phyloP scores from a whole-genome alignment of 352 stramenopile species.

The Phytophthora ramorum region DNA sequence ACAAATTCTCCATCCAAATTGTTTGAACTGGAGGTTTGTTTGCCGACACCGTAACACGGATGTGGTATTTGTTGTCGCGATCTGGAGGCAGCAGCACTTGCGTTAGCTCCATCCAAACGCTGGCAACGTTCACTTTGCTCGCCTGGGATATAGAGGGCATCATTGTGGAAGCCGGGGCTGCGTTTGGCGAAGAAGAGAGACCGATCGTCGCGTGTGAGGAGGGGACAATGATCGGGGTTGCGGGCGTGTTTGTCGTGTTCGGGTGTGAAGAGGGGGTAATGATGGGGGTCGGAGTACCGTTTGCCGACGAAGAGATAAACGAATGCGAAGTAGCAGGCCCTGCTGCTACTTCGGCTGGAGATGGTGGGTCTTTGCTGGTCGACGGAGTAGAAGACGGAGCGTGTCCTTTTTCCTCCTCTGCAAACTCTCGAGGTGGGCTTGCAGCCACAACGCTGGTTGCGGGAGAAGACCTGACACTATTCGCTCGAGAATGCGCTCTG shows the following conservation, averaged over 20 bases:
- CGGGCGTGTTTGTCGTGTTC: not conserved
- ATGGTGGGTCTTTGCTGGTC: not conserved
- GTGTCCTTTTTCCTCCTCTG: slow-evolving; percentile 1
- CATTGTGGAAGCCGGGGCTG: not conserved
- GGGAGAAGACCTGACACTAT: slow-evolving; percentile 24
- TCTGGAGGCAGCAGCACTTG: slow-evolving; percentile 40
- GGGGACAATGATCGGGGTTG: not conserved
- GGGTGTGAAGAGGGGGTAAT: not conserved
- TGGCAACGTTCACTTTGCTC: not conserved
- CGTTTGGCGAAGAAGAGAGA: slow-evolving; percentile 5
- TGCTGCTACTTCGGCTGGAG: not conserved
- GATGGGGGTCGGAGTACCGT: not conserved
- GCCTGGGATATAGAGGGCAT: not conserved
- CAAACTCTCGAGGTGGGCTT: slow-evolving; percentile 14
- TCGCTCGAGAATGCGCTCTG: slow-evolving; percentile 22
- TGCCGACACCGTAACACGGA: slow-evolving; percentile 30
- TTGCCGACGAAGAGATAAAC: slow-evolving; percentile 13
- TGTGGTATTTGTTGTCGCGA: slow-evolving; percentile 31
- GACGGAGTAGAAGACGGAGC: not conserved
- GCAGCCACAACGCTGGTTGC: slow-evolving; percentile 14
- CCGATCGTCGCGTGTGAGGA: not conserved
- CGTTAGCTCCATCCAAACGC: slow-evolving; percentile 37
- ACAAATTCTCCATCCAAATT: slow-evolving; percentile 41
- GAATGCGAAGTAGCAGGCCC: slow-evolving; percentile 6
- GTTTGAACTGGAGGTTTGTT: slow-evolving; percentile 31